These are phyloP conservation scores for Geranium brycei DNA, from an alignment of 345 rosid genomes.

Conservation along the genomic window DNA sequence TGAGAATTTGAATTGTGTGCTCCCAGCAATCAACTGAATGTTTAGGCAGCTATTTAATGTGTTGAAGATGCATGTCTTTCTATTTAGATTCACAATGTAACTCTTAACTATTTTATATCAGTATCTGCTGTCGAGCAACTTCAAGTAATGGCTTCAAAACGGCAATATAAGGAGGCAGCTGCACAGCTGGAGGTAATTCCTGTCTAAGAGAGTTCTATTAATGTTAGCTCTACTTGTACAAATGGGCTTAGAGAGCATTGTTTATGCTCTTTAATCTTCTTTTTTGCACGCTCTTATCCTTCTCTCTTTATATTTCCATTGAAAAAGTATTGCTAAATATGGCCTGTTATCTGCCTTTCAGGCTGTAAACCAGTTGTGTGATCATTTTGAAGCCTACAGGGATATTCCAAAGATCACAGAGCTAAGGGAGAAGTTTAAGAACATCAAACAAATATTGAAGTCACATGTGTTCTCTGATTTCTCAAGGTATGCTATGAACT, in stretches of 20 bases:
- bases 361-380: conserved; percentile 96
- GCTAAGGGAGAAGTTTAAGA: conserved; percentile 89
- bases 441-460: conserved; percentile 86
- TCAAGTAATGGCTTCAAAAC: conserved; percentile 95
- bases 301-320: neutral
- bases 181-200: conserved; percentile 55
- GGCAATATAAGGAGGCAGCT: conserved; percentile 94
- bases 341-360: conserved; percentile 28
- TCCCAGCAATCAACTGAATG: neutral
- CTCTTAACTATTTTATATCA: conserved; percentile 22
- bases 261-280: neutral
- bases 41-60: neutral
- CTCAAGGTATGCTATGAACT: conserved; percentile 45
- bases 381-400: conserved; percentile 94
- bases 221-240: neutral
- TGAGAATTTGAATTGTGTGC: neutral
- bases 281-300: neutral
- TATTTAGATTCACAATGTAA: conserved; percentile 1
- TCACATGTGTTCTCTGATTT: conserved; percentile 94
- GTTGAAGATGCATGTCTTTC: neutral
- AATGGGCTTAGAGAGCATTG: neutral
- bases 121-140: conserved; percentile 99
- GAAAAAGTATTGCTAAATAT: conserved; percentile 2
- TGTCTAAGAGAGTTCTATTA: neutral
- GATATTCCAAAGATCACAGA: conserved; percentile 95